Conservation (phyloP, 1,139 yeast species). For the Nakaseomyces sp. region DNA sequence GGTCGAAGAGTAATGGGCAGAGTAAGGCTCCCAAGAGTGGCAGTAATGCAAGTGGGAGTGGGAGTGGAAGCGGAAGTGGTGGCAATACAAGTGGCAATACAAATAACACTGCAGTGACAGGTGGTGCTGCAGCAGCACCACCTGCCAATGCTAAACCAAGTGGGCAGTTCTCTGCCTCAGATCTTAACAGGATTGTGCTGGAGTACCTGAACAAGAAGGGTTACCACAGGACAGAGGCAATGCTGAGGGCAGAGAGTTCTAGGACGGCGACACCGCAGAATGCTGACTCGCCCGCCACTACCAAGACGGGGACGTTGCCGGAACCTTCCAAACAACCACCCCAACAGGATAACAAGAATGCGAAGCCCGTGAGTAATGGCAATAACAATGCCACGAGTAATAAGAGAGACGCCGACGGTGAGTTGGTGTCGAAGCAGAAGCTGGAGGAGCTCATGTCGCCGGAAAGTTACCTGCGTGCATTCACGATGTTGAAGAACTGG, state of each 20-base stretch:
- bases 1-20: constrained; percentile 1
- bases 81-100: background rate
- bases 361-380: constrained; percentile 34
- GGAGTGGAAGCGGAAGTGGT: background rate
- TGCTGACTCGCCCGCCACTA: constrained; percentile 34
- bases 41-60: background rate
- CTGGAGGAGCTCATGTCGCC: constrained; percentile 42
- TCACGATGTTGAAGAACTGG: constrained; percentile 76
- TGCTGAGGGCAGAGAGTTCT: constrained; percentile 81
- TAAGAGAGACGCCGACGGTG: constrained; percentile 35
- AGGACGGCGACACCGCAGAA: constrained; percentile 53
- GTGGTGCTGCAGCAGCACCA: background rate
- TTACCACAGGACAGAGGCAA: constrained; percentile 86
- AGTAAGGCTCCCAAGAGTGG: background rate
- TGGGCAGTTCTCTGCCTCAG: constrained; percentile 53
- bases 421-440: constrained; percentile 24
- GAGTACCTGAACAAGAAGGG: constrained; percentile 93
- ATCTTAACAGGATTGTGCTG: constrained; percentile 78
- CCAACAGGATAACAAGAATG: constrained; percentile 21
- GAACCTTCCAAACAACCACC: constrained; percentile 32
- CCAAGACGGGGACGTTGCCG: constrained; percentile 24
- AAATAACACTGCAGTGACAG: background rate
- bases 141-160: constrained; percentile 9
- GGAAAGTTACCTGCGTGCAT: constrained; percentile 66
- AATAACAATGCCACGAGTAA: constrained; percentile 16